A percentile compares a stretch with the other conserved stretches of the same genome.
Conservation (phyloP, 352 stramenopile genomes). For the Blastocystis sp. region DNA sequence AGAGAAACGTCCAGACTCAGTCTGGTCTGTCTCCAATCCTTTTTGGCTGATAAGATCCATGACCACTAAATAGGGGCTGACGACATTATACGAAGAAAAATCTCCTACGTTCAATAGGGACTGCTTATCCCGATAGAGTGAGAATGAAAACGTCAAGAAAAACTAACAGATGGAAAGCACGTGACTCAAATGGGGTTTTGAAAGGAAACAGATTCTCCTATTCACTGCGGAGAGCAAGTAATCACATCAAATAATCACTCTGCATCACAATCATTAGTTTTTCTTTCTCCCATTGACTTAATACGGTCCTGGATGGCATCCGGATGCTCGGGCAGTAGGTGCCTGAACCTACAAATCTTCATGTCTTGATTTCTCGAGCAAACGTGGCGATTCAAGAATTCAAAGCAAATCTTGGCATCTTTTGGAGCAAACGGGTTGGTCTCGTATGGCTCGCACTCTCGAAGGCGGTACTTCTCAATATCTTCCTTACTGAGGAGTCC, state of each 20-base stretch:
- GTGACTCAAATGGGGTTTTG: too few relatives aligned
- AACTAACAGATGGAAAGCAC: too few relatives aligned
- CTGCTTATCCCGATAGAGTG: too few relatives aligned
- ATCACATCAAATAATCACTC: background rate
- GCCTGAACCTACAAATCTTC: constrained; percentile 39
- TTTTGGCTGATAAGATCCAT: too few relatives aligned
- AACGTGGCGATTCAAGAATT: constrained; percentile 40
- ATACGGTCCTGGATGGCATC: constrained; percentile 38
- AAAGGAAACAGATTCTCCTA: too few relatives aligned
- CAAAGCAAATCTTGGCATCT: constrained; percentile 55
- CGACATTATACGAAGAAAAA: too few relatives aligned
- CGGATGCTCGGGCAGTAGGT: constrained; percentile 43
- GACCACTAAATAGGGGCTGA: too few relatives aligned
- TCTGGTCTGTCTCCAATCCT: too few relatives aligned
- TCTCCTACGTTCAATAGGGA: too few relatives aligned
- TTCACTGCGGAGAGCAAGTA: too few relatives aligned
- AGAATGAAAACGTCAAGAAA: too few relatives aligned
- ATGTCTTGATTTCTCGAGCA: constrained; percentile 2
- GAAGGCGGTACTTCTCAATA: background rate
- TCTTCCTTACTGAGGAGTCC: constrained; percentile 36
- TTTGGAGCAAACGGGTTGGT: constrained; percentile 43
- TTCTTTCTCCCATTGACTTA: background rate
- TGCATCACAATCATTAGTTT: background rate
- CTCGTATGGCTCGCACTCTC: constrained; percentile 7
- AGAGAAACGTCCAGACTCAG: too few relatives aligned